Conservation (phyloP, 495 filamentous ascomycete species). For the Penicillium verhagenii region DNA sequence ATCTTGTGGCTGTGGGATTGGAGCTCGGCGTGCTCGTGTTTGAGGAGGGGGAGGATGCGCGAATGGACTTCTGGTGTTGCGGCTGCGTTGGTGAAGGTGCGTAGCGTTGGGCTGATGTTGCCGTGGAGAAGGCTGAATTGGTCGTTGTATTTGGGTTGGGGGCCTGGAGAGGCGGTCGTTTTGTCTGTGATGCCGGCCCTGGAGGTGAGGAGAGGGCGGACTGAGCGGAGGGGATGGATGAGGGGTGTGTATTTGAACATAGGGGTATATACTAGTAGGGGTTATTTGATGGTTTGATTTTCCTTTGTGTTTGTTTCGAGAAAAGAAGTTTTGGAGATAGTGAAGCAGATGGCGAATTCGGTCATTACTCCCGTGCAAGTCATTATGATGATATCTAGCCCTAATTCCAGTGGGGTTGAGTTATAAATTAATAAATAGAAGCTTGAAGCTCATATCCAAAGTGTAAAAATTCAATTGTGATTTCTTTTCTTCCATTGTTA, state of each 20-base stretch:
- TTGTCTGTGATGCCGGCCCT: background rate
- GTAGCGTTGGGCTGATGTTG: constrained; percentile 10
- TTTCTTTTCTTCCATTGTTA: no score
- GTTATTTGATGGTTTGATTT: background rate
- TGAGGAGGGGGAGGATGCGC: constrained; percentile 51
- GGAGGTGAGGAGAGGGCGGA: background rate
- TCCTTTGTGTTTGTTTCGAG: background rate
- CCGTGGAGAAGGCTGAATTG: background rate
- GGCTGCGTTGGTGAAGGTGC: constrained; percentile 7
- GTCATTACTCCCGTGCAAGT: background rate
- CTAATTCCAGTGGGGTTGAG: no score
- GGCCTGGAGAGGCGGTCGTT: background rate
- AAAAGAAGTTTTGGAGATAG: background rate
- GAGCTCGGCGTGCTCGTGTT: constrained; percentile 60
- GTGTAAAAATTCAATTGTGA: no score
- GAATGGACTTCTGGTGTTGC: constrained; percentile 3
- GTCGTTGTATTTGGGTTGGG: background rate
- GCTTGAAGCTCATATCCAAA: no score
- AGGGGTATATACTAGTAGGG: background rate
- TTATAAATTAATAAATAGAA: no score
- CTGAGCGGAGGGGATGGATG: background rate
- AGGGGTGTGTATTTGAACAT: background rate
- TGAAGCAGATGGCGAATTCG: background rate
- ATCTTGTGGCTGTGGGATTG: constrained; percentile 57
- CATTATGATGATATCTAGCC: background rate